These are phyloP conservation scores for Avena atlantica DNA, from an alignment of 176 grass and related monocot species.

Conservation along the genomic window DNA sequence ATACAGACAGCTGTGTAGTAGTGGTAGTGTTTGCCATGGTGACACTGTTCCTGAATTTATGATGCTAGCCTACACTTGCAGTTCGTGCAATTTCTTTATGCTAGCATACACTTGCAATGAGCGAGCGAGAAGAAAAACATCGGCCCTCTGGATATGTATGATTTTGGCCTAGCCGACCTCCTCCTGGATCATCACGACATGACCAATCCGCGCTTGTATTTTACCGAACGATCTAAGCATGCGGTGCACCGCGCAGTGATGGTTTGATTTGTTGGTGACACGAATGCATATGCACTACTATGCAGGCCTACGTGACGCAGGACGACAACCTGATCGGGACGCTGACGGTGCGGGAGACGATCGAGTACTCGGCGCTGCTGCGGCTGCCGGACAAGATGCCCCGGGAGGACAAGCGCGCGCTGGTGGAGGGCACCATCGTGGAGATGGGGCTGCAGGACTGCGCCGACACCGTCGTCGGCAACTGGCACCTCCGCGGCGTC, in stretches of 20 bases:
- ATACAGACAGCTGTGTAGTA: slow-evolving; percentile 46
- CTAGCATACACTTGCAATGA: background rate
- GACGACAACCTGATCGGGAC: slow-evolving; percentile 99
- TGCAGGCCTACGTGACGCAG: slow-evolving; percentile 96
- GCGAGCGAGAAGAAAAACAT: too few species aligned
- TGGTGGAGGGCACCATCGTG: slow-evolving; percentile 91
- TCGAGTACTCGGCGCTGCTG: slow-evolving; percentile 91
- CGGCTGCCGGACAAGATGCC: slow-evolving; percentile 96
- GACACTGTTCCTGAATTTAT: slow-evolving; percentile 47
- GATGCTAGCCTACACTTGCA: background rate
- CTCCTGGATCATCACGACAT: background rate
- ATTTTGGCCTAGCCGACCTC: background rate
- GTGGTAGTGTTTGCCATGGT: background rate
- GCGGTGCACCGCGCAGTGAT: background rate
- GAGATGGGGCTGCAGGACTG: slow-evolving; percentile 99
- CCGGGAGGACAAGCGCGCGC: slow-evolving; percentile 78
- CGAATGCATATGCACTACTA: background rate
- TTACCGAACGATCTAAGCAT: too few species aligned
- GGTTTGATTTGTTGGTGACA: background rate
- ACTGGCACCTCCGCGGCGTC: slow-evolving; percentile 96
- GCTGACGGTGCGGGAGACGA: slow-evolving; percentile 96
- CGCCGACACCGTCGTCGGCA: slow-evolving; percentile 93
- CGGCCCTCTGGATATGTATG: background rate
- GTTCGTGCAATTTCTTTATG: background rate
- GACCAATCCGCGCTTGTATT: background rate